These are phyloP conservation scores for Pythium sp. DNA, from an alignment of 352 stramenopile genomes.

Conservation along the genomic window DNA sequence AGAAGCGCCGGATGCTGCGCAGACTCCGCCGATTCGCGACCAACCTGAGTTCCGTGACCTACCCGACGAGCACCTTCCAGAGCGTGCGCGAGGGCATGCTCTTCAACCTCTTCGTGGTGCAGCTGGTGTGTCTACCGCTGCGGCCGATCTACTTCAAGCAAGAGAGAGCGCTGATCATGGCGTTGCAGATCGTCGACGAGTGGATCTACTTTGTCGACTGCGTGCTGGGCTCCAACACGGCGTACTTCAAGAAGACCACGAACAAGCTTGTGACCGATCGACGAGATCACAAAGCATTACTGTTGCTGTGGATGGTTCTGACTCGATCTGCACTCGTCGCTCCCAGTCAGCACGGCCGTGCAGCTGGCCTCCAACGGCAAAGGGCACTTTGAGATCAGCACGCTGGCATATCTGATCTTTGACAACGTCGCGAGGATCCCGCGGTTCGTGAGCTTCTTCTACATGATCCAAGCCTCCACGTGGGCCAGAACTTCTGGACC, in stretches of 20 bases:
- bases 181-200: background rate
- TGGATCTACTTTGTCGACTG: slow-evolving; percentile 2
- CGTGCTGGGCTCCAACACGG: slow-evolving; percentile 13
- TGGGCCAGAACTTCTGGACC: slow-evolving; percentile 1
- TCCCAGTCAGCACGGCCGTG: slow-evolving; percentile 4
- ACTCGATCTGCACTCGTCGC: background rate
- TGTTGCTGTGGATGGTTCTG: background rate
- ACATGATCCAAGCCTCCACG: background rate
- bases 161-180: background rate
- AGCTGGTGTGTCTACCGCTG: background rate
- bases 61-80: slow-evolving; percentile 10
- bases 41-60: slow-evolving; percentile 3
- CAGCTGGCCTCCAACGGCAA: background rate
- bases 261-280: slow-evolving; percentile 10
- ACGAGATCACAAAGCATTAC: slow-evolving; percentile 10
- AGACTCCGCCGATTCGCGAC: background rate
- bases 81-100: background rate
- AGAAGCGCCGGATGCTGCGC: background rate
- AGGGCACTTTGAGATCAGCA: background rate
- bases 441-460: slow-evolving; percentile 1
- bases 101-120: background rate
- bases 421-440: background rate
- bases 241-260: slow-evolving; percentile 10
- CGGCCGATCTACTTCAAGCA: background rate
- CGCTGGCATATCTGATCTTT: background rate